Evolutionary conservation across 352 stramenopile species (phyloP).

Genomic region (Peronospora destructor): DNA sequence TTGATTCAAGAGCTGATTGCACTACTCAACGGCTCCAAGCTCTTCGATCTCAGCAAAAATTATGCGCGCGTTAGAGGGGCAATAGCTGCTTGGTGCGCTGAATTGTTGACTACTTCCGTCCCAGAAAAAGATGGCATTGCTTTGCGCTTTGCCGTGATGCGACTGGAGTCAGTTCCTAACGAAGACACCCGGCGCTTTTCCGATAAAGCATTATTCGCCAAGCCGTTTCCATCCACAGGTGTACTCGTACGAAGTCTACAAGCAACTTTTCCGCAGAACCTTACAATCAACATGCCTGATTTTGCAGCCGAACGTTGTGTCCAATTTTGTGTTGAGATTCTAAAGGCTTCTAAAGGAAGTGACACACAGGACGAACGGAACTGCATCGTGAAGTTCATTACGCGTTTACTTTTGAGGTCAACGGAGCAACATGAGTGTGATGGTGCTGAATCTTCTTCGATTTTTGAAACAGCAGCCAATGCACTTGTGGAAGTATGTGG

Average conservation of each 20-base stretch:
- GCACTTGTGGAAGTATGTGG: constrained; percentile 32
- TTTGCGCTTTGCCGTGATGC: constrained; percentile 59
- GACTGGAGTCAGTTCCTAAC: constrained; percentile 31
- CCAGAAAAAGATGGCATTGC: constrained; percentile 24
- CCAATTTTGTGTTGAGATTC: constrained; percentile 44
- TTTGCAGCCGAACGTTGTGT: constrained; percentile 41
- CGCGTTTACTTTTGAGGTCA: constrained; percentile 36
- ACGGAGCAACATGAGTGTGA: neutral
- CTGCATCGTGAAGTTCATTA: constrained; percentile 42
- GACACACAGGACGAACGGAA: constrained; percentile 23
- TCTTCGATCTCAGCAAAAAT: constrained; percentile 53
- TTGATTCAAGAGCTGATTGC: constrained; percentile 47
- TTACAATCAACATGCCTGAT: constrained; percentile 39
- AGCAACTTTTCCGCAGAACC: constrained; percentile 22
- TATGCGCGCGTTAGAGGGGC: constrained; percentile 57
- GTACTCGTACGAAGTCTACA: constrained; percentile 28
- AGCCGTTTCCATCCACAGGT: constrained; percentile 33
- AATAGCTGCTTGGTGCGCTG: constrained; percentile 53
- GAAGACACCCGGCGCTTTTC: constrained; percentile 36
- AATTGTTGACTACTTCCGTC: constrained; percentile 24
- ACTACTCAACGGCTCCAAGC: constrained; percentile 45
- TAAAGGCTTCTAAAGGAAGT: constrained; percentile 20
- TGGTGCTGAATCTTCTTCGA: neutral
- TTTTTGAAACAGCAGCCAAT: constrained; percentile 35
- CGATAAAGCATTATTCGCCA: constrained; percentile 37